Conservation (phyloP, 345 rosid genomes). For the Hypericum perforatum region DNA sequence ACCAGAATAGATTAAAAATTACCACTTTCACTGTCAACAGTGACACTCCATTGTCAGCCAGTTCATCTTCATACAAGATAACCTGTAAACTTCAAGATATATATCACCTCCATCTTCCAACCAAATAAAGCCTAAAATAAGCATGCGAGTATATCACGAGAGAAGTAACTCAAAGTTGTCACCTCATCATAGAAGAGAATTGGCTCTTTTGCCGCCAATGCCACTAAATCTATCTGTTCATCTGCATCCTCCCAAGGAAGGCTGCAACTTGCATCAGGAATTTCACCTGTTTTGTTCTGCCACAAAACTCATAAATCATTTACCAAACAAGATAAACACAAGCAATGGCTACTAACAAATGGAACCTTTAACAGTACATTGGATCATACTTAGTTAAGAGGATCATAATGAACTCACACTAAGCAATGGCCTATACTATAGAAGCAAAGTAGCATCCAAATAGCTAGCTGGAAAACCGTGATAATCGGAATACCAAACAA, state of each 20-base stretch:
- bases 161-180: slow-evolving; percentile 4
- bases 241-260: slow-evolving; percentile 75
- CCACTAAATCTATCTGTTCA: slow-evolving; percentile 63
- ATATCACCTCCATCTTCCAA: slow-evolving; percentile 12
- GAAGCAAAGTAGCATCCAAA: too few relatives aligned
- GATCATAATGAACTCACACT: too few relatives aligned
- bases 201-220: slow-evolving; percentile 77
- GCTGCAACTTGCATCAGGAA: slow-evolving; percentile 17
- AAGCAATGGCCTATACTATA: too few relatives aligned
- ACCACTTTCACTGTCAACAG: slow-evolving; percentile 94
- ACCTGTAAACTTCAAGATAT: slow-evolving; percentile 37
- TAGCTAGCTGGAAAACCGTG: too few relatives aligned
- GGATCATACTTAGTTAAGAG: too few relatives aligned
- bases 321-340: background rate
- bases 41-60: slow-evolving; percentile 90
- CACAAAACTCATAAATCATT: slow-evolving; percentile 7
- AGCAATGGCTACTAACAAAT: background rate
- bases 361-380: too few relatives aligned
- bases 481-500: too few relatives aligned
- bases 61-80: slow-evolving; percentile 90
- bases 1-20: slow-evolving; percentile 19
- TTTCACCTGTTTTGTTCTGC: slow-evolving; percentile 28
- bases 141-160: background rate
- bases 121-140: background rate
- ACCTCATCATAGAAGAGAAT: slow-evolving; percentile 99